Percentiles rank a stretch among this genome's conserved stretches.
Evolutionary conservation across 192 early-diverging fungal genomes (phyloP).

Genomic region (Funneliformis geosporum): DNA sequence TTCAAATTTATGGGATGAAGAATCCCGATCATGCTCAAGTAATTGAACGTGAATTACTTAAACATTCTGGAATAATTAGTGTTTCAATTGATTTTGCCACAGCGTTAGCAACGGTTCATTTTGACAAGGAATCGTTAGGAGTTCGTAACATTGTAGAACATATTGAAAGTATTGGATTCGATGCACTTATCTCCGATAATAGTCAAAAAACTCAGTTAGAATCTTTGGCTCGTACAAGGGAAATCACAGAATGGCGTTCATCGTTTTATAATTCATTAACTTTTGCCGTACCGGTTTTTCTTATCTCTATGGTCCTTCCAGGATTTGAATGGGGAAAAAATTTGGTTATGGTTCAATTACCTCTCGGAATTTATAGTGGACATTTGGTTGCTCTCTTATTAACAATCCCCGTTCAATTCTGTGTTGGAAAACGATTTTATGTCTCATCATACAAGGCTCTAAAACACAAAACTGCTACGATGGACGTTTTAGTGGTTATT

Average conservation of each 20-base stretch:
- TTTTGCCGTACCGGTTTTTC: slow-evolving; percentile 82
- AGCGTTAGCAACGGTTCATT: slow-evolving; percentile 75
- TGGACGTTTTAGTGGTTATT: slow-evolving; percentile 91
- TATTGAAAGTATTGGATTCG: slow-evolving; percentile 82
- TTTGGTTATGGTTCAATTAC: slow-evolving; percentile 42
- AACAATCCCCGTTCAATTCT: slow-evolving; percentile 94
- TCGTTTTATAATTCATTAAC: slow-evolving; percentile 65
- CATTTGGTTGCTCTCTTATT: slow-evolving; percentile 69
- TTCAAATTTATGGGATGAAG: slow-evolving; percentile 97
- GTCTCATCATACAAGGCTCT: slow-evolving; percentile 75
- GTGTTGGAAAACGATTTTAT: slow-evolving; percentile 81
- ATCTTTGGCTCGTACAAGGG: slow-evolving; percentile 80
- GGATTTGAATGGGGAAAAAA: slow-evolving; percentile 40
- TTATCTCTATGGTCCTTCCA: slow-evolving; percentile 78
- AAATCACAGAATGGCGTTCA: slow-evolving; percentile 79
- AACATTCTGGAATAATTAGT: slow-evolving; percentile 58
- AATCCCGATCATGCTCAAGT: slow-evolving; percentile 76
- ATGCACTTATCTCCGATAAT: slow-evolving; percentile 67
- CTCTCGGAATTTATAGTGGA: slow-evolving; percentile 68
- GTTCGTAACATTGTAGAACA: slow-evolving; percentile 77
- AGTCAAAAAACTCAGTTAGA: slow-evolving; percentile 80
- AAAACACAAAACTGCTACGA: slow-evolving; percentile 82
- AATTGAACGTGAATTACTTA: slow-evolving; percentile 70
- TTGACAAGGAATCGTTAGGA: slow-evolving; percentile 60
- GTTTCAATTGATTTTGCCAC: slow-evolving; percentile 77